A percentile compares a stretch with the other conserved stretches of the same genome.
Conservation (phyloP, 768 basidiomycete genomes). For the Hortiboletus flavorubellus region DNA sequence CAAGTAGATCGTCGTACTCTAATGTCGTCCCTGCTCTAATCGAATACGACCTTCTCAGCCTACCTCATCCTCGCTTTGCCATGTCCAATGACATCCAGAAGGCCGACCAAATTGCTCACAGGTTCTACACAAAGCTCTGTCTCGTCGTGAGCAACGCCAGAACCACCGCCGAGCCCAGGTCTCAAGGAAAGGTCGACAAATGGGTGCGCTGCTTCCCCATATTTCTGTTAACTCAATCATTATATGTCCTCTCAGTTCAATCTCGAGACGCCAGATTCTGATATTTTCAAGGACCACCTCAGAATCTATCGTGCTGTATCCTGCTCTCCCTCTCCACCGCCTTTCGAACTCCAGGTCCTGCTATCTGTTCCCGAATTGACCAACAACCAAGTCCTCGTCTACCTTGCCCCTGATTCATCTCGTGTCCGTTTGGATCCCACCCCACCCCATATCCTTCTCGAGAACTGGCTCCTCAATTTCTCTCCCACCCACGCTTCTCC, state of each 20-base stretch:
- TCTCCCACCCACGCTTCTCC: conserved; percentile 19
- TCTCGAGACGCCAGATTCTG: conserved; percentile 72
- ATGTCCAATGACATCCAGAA: conserved; percentile 57
- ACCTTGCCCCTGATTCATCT: conserved; percentile 54
- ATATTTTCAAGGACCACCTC: conserved; percentile 60
- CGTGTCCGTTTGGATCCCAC: conserved; percentile 66
- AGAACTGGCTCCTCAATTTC: conserved; percentile 63
- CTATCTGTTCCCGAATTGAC: conserved; percentile 66
- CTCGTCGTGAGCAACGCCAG: conserved; percentile 73
- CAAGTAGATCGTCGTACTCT: conserved; percentile 27
- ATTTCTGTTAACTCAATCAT: neutral
- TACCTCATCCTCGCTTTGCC: conserved; percentile 25
- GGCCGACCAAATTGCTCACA: conserved; percentile 84
- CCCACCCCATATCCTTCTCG: conserved; percentile 67
- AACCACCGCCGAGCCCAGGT: conserved; percentile 48
- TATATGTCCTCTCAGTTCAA: conserved; percentile 60
- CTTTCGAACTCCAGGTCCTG: conserved; percentile 67
- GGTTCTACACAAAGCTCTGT: conserved; percentile 79
- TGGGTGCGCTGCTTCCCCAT: conserved; percentile 55
- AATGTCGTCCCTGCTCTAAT: conserved; percentile 31
- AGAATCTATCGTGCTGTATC: conserved; percentile 55
- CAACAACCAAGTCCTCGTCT: conserved; percentile 70
- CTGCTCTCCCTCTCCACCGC: conserved; percentile 33
- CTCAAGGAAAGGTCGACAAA: conserved; percentile 63
- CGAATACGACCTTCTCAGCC: conserved; percentile 4